Conservation (phyloP, 108 stramenopile species). For the Nitzschia sp. region DNA sequence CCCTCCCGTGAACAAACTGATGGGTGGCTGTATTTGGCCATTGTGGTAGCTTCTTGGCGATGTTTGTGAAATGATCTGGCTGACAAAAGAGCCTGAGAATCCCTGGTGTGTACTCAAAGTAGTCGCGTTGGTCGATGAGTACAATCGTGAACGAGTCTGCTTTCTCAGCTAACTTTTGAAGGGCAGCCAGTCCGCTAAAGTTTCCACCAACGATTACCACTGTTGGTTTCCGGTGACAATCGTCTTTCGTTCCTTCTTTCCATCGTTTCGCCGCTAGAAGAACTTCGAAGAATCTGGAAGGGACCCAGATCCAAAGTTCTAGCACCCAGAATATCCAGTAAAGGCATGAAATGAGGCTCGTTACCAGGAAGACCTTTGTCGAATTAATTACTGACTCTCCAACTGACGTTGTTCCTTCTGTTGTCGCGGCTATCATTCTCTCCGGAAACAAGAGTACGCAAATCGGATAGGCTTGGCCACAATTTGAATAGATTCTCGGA, state of each 20-base stretch:
- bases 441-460: too few species aligned
- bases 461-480: too few species aligned
- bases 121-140: conserved; percentile 27
- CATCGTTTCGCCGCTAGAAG: neutral
- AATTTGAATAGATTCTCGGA: too few species aligned
- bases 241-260: neutral
- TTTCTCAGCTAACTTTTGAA: conserved; percentile 4
- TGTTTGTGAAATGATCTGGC: conserved; percentile 5
- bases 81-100: conserved; percentile 34
- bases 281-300: neutral
- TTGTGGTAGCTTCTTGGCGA: conserved; percentile 26
- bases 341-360: neutral
- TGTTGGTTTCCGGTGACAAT: neutral
- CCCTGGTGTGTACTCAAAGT: conserved; percentile 38
- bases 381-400: too few species aligned
- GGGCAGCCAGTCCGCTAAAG: conserved; percentile 31
- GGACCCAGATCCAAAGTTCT: neutral
- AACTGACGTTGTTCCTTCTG: too few species aligned
- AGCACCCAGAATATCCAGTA: neutral
- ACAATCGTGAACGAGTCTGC: conserved; percentile 4
- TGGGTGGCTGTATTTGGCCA: too few species aligned
- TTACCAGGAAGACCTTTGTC: neutral
- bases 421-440: too few species aligned
- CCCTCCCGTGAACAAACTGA: conserved; percentile 23
- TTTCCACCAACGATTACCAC: conserved; percentile 33